Evolutionary conservation across 1,284 basidiomycete species (phyloP).

Genomic region (Agaricales sp.): DNA sequence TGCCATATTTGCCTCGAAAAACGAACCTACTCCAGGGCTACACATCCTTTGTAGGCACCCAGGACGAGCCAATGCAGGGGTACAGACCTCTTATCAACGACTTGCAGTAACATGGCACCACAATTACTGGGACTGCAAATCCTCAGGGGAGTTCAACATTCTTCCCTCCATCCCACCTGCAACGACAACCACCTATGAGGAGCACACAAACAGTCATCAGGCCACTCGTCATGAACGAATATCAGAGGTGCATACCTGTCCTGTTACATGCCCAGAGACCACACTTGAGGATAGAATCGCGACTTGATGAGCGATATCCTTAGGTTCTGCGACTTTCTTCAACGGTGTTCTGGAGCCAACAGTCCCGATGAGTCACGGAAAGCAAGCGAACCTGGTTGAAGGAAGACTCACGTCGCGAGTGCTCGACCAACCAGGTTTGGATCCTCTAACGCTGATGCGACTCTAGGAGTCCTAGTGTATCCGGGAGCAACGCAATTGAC

Average conservation of each 20-base stretch:
- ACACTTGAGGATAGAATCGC: constrained; percentile 48
- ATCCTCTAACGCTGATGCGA: constrained; percentile 34
- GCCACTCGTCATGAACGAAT: not conserved
- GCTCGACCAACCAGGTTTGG: constrained; percentile 38
- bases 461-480: constrained; percentile 61
- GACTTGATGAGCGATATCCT: constrained; percentile 60
- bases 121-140: no score
- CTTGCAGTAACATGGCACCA: no score
- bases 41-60: no score
- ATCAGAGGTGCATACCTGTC: constrained; percentile 33
- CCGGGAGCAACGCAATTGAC: constrained; percentile 70
- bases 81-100: no score
- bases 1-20: no score
- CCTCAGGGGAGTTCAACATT: not conserved
- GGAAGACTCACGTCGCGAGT: constrained; percentile 48
- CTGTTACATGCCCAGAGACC: constrained; percentile 64
- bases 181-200: not conserved
- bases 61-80: no score
- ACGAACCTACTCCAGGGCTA: no score
- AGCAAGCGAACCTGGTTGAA: not conserved
- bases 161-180: not conserved
- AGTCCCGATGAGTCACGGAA: not conserved
- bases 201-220: not conserved
- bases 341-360: constrained; percentile 44
- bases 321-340: constrained; percentile 55